Evolutionary conservation across 2,329 filamentous ascomycete genomes (phyloP).

Genomic region (Ceratocystis eucalypticola): DNA sequence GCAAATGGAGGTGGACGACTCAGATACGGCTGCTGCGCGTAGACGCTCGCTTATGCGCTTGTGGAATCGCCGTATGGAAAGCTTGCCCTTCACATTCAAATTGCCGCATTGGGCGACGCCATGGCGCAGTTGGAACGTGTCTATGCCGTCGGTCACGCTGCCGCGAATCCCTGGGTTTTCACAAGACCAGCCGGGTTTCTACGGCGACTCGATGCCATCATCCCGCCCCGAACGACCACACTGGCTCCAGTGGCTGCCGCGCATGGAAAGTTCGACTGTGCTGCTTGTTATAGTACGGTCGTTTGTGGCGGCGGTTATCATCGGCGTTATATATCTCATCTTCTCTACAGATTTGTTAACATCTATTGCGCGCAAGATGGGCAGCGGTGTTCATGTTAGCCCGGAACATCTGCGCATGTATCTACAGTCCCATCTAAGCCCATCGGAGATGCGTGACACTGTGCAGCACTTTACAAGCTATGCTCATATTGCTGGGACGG

Average conservation of each 20-base stretch:
- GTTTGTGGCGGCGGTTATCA: conserved; percentile 59
- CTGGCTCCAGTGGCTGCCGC: conserved; percentile 19
- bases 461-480: conserved; percentile 67
- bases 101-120: conserved; percentile 42
- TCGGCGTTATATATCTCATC: conserved; percentile 67
- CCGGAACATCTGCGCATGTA: conserved; percentile 68
- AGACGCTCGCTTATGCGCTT: conserved; percentile 29
- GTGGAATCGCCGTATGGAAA: conserved; percentile 16
- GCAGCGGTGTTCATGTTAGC: conserved; percentile 58
- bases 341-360: conserved; percentile 77
- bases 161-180: conserved; percentile 28
- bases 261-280: conserved; percentile 28
- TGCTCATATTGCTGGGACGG: conserved; percentile 85
- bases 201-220: conserved; percentile 16
- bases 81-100: conserved; percentile 34
- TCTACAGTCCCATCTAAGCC: conserved; percentile 60
- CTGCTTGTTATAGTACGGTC: conserved; percentile 58
- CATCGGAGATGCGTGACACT: conserved; percentile 55
- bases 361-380: conserved; percentile 46
- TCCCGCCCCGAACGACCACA: conserved; percentile 9
- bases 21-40: conserved; percentile 42
- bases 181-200: conserved; percentile 5
- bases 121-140: conserved; percentile 34
- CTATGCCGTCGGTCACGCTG: conserved; percentile 36
- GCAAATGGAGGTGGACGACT: conserved; percentile 76